Evolutionary conservation across 306 rosid genomes (phyloP).

Genomic region (Cucurbita moschata): DNA sequence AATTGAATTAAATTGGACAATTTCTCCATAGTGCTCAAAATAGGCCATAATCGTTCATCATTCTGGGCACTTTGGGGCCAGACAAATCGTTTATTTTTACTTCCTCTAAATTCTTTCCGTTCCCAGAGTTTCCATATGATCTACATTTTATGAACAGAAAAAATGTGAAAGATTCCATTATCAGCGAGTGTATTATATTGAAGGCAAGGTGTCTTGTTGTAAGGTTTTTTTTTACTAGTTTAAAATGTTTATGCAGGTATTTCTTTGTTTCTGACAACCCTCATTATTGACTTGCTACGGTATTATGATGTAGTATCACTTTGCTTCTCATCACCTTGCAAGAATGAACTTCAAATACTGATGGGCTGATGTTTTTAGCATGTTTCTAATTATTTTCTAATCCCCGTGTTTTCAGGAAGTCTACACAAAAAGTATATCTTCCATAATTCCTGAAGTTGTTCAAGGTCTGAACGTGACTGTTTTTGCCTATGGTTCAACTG

Average conservation of each 20-base stretch:
- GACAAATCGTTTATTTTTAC: not conserved
- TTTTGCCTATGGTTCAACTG: conserved; percentile 55
- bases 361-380: not conserved
- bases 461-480: conserved; percentile 56
- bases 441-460: conserved; percentile 38
- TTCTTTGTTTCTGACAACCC: not conserved
- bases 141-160: not conserved
- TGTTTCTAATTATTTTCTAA: not conserved
- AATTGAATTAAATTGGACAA: not conserved
- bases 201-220: not conserved
- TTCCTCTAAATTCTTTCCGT: not conserved
- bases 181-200: not conserved
- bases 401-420: conserved; percentile 26
- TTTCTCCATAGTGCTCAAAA: not conserved
- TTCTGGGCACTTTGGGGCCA: not conserved
- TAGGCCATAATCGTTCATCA: not conserved
- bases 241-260: not conserved
- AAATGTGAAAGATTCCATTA: not conserved
- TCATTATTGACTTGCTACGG: not conserved
- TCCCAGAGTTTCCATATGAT: not conserved
- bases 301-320: not conserved
- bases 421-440: conserved; percentile 31
- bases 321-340: not conserved
- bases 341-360: not conserved
- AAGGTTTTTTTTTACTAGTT: not conserved